Evolutionary conservation across 768 basidiomycete species (phyloP).

Genomic region (Crassisporium funariophilum): DNA sequence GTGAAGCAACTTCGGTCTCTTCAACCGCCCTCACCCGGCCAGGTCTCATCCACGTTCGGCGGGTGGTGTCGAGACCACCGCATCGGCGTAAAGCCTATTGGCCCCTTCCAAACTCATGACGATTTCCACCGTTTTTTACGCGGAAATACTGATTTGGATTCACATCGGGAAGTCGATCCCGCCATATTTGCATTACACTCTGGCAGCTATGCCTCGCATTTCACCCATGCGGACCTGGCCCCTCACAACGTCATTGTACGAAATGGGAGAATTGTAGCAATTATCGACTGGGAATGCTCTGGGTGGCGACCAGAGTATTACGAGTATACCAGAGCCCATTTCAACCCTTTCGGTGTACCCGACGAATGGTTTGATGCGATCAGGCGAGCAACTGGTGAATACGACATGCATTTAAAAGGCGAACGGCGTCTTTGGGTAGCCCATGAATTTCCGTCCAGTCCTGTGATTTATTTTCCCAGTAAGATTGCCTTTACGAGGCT

Average conservation of each 20-base stretch:
- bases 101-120: constrained; percentile 6
- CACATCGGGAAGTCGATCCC: background rate
- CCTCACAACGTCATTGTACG: constrained; percentile 27
- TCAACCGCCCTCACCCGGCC: constrained; percentile 11
- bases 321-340: constrained; percentile 23
- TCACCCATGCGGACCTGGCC: constrained; percentile 26
- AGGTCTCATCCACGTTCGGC: constrained; percentile 12
- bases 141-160: background rate
- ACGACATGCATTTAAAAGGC: no score
- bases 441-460: no score
- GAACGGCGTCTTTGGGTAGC: no score
- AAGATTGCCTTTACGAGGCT: no score
- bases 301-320: constrained; percentile 22
- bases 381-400: no score
- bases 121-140: constrained; percentile 3
- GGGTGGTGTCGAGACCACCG: background rate
- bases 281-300: constrained; percentile 32
- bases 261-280: constrained; percentile 20
- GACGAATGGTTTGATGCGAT: no score
- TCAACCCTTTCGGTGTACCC: no score
- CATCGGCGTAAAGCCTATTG: background rate
- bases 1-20: constrained; percentile 16
- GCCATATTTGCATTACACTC: constrained; percentile 2
- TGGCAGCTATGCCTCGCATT: constrained; percentile 10
- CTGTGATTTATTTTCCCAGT: no score